Conservation (phyloP, 306 rosid genomes). For the Quercus cerris region DNA sequence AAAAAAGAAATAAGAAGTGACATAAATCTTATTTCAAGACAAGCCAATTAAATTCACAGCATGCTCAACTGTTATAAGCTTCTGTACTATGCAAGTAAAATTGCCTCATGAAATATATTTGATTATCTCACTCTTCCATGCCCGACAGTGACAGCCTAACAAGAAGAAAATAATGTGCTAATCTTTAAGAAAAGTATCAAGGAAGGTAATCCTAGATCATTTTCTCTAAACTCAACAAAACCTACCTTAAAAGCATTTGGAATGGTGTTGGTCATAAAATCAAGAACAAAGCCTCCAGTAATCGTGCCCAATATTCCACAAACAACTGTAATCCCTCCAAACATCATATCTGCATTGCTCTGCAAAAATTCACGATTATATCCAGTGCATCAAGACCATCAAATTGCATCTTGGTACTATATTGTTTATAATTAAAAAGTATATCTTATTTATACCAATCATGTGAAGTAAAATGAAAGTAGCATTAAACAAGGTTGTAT, state of each 20-base stretch:
- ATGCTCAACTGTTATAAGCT: neutral
- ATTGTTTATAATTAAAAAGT: neutral
- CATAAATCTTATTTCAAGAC: too few relatives aligned
- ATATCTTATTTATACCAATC: conserved; percentile 3
- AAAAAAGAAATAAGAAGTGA: neutral
- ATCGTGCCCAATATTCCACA: conserved; percentile 78
- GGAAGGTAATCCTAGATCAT: neutral
- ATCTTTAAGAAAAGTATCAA: conserved; percentile 10
- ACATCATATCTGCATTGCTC: conserved; percentile 73
- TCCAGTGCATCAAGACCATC: conserved; percentile 2
- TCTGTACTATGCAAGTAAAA: neutral
- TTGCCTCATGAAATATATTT: neutral
- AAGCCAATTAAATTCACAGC: neutral
- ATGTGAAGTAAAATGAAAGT: neutral
- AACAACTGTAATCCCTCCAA: conserved; percentile 77
- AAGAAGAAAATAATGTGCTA: conserved; percentile 1
- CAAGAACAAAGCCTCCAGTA: conserved; percentile 69
- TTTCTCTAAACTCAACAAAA: conserved; percentile 9
- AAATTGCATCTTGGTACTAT: conserved; percentile 10
- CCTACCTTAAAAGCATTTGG: conserved; percentile 91
- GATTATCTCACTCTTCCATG: conserved; percentile 6
- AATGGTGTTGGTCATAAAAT: conserved; percentile 54
- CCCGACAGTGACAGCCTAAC: neutral
- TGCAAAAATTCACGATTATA: conserved; percentile 33
- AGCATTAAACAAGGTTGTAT: neutral